These are phyloP conservation scores for Hygrocybe coccinea DNA, from an alignment of 768 basidiomycete genomes.

Conservation along the genomic window DNA sequence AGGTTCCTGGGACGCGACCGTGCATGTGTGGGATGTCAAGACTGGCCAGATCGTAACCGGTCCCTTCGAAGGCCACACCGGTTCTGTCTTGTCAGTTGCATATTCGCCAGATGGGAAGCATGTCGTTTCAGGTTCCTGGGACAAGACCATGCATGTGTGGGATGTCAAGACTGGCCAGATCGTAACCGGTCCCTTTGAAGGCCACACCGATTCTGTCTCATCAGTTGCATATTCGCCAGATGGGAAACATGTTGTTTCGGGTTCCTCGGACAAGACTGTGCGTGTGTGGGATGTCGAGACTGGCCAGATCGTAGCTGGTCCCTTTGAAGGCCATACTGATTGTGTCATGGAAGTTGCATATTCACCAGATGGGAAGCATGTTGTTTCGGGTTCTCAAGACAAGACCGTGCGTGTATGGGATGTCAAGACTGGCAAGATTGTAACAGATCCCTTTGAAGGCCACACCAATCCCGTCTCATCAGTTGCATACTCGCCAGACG, in stretches of 20 bases:
- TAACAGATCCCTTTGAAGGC: slow-evolving; percentile 10
- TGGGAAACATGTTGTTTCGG: not conserved
- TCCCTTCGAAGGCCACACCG: not conserved
- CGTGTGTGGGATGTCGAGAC: too few relatives aligned
- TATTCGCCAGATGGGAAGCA: not conserved
- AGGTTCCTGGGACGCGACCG: slow-evolving; percentile 47
- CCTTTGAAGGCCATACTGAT: not conserved
- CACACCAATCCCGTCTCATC: not conserved
- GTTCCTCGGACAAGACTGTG: too few relatives aligned
- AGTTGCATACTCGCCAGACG: not conserved
- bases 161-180: not conserved
- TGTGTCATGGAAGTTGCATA: not conserved
- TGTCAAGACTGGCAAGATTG: slow-evolving; percentile 5
- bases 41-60: not conserved
- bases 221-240: not conserved
- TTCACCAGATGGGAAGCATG: not conserved
- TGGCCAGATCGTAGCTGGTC: too few relatives aligned
- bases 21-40: slow-evolving; percentile 28
- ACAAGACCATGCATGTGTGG: not conserved
- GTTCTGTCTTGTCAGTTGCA: not conserved
- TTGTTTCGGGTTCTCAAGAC: not conserved
- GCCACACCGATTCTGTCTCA: too few relatives aligned
- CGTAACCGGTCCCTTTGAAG: not conserved
- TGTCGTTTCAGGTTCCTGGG: not conserved
- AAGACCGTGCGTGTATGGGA: slow-evolving; percentile 5